A percentile compares a stretch with the other conserved stretches of the same genome.
Evolutionary conservation across 768 basidiomycete species (phyloP).

Genomic region (Obba rivulosa): DNA sequence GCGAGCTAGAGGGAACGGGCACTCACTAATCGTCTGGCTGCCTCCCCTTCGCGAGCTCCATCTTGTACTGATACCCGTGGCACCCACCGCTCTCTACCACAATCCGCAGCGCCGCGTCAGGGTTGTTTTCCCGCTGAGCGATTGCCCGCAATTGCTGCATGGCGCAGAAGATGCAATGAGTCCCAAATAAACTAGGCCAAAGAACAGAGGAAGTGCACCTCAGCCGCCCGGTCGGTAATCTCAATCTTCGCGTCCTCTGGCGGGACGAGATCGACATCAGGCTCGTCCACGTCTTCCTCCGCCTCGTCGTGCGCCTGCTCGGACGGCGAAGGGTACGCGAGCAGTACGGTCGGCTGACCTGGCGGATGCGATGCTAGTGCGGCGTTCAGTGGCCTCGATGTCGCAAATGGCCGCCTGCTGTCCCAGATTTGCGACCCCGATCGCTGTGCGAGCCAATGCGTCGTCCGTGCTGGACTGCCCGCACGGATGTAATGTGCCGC

Average conservation of each 20-base stretch:
- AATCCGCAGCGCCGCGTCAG: constrained; percentile 68
- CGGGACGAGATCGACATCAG: constrained; percentile 56
- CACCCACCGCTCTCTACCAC: constrained; percentile 93
- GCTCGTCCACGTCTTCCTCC: constrained; percentile 54
- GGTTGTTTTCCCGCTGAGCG: constrained; percentile 55
- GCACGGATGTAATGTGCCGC: no score
- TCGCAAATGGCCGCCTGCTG: constrained; percentile 5
- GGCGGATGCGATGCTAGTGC: constrained; percentile 39
- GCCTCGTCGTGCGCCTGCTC: constrained; percentile 18
- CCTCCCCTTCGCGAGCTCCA: constrained; percentile 65
- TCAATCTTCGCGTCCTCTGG: constrained; percentile 47
- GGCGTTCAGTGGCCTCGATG: constrained; percentile 15
- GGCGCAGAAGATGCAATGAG: background rate
- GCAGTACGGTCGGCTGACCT: constrained; percentile 32
- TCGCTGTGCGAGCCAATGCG: no score
- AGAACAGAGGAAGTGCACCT: constrained; percentile 37
- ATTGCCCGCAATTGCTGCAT: constrained; percentile 76
- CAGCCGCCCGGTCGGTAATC: constrained; percentile 71
- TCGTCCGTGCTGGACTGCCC: no score
- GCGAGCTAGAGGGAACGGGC: background rate
- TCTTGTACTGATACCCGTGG: constrained; percentile 95
- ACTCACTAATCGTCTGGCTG: constrained; percentile 84
- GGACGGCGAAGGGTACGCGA: constrained; percentile 41
- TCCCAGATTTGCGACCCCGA: no score
- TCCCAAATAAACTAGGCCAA: background rate